Conservation (phyloP, 768 basidiomycete genomes). For the Mrakia frigida region DNA sequence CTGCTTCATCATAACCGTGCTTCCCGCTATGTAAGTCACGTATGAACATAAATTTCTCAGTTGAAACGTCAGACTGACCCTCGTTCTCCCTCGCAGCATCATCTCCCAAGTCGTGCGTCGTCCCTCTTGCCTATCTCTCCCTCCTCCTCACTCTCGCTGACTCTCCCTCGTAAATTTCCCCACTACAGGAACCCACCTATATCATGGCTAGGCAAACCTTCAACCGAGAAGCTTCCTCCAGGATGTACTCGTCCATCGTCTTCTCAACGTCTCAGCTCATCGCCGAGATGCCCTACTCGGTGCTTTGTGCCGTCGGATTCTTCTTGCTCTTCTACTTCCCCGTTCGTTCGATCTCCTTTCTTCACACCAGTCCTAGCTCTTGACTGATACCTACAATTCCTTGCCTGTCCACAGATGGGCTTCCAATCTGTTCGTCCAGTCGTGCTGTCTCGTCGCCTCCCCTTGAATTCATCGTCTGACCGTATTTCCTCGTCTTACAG, state of each 20-base stretch:
- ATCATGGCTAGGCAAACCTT: constrained; percentile 59
- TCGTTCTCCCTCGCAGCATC: constrained; percentile 41
- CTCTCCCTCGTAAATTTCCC: too few relatives aligned
- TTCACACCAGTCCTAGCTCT: too few relatives aligned
- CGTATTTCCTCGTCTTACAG: constrained; percentile 37
- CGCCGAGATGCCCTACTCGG: constrained; percentile 71
- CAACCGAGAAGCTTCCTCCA: constrained; percentile 63
- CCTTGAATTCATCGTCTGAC: constrained; percentile 63
- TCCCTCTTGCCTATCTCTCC: too few relatives aligned
- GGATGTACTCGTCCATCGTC: constrained; percentile 70
- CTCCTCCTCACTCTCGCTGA: too few relatives aligned
- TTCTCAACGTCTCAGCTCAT: constrained; percentile 55
- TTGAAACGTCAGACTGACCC: too few relatives aligned
- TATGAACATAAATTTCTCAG: too few relatives aligned
- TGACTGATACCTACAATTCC: too few relatives aligned
- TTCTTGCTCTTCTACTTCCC: constrained; percentile 66
- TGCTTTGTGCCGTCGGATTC: constrained; percentile 66
- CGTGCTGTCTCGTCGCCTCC: constrained; percentile 54
- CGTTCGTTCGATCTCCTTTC: too few relatives aligned
- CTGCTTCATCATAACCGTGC: constrained; percentile 53
- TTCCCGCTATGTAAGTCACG: constrained; percentile 59
- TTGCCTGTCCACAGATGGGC: too few relatives aligned
- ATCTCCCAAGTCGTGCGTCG: constrained; percentile 60
- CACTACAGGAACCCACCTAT: constrained; percentile 59
- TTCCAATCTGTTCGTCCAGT: constrained; percentile 41